phyloP scores from a whole-genome alignment of 495 filamentous ascomycete species.

The Astrocystis sublimbata region DNA sequence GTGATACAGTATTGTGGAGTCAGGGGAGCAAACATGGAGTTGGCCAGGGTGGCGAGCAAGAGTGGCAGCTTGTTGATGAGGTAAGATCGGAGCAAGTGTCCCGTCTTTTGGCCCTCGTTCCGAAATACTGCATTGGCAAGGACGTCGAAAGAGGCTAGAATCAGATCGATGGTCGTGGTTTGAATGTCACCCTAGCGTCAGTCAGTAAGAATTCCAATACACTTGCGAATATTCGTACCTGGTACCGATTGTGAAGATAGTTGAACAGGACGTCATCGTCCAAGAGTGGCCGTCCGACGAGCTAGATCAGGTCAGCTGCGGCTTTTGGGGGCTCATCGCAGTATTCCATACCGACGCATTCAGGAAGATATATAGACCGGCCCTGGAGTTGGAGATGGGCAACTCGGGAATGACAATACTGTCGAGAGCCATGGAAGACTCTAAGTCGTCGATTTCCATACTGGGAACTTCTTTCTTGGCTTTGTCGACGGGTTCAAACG shows the following conservation, averaged over 20 bases:
- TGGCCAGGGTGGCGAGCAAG: conserved; percentile 66
- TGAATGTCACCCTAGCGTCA: conserved; percentile 66
- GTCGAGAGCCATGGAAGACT: conserved; percentile 50
- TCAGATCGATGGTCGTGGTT: conserved; percentile 73
- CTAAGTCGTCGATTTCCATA: conserved; percentile 51
- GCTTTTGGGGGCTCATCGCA: not conserved
- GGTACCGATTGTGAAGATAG: conserved; percentile 81
- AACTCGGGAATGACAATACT: conserved; percentile 63
- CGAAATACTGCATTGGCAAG: conserved; percentile 83
- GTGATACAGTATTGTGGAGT: conserved; percentile 77
- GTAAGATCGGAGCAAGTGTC: conserved; percentile 84
- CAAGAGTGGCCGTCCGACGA: conserved; percentile 77
- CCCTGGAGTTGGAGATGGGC: conserved; percentile 74
- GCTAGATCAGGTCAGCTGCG: conserved; percentile 52
- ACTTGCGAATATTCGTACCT: conserved; percentile 44
- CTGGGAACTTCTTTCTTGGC: conserved; percentile 43
- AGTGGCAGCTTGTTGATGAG: conserved; percentile 90
- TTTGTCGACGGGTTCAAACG: conserved; percentile 46
- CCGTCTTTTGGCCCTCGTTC: conserved; percentile 67
- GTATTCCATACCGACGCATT: conserved; percentile 68
- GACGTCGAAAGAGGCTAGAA: conserved; percentile 85
- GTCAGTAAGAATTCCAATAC: conserved; percentile 13
- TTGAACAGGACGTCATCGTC: conserved; percentile 77
- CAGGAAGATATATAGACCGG: conserved; percentile 89
- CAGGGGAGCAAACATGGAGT: conserved; percentile 61